Conservation (phyloP, 305 asterid species). For the Solanum hybrid region DNA sequence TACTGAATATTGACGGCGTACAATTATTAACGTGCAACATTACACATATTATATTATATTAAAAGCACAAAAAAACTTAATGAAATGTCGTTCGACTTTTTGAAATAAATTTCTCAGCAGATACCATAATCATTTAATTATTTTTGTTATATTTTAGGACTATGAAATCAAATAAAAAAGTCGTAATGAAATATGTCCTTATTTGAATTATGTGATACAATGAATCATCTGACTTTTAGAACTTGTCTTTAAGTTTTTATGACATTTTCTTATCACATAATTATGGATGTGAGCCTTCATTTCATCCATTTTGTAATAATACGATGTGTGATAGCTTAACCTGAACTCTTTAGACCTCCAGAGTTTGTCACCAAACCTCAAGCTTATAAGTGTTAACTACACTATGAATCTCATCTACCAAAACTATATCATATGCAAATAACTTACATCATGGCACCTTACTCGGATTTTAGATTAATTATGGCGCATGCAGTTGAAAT, state of each 20-base stretch:
- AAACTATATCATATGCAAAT: background rate
- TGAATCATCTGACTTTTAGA: too few relatives aligned
- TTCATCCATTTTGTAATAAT: too few relatives aligned
- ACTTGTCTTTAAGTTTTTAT: background rate
- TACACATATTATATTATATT: background rate
- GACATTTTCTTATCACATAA: background rate
- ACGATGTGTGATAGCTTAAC: too few relatives aligned
- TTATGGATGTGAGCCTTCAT: background rate
- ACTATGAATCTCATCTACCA: background rate
- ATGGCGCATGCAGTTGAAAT: too few relatives aligned
- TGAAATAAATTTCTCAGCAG: background rate
- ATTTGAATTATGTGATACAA: too few relatives aligned
- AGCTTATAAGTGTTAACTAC: background rate
- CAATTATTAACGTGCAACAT: background rate
- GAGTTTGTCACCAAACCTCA: background rate
- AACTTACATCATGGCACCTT: background rate
- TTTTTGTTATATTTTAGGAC: too few relatives aligned
- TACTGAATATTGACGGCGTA: background rate
- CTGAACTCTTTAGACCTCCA: background rate
- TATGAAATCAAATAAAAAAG: too few relatives aligned
- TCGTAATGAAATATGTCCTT: too few relatives aligned
- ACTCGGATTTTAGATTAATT: too few relatives aligned
- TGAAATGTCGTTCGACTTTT: background rate
- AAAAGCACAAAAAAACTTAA: background rate
- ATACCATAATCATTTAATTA: background rate